Evolutionary conservation across 805 yeast genomes (phyloP), one percentile per base, ranked within the genome.

Genomic region (Cyberlindnera euphorbiae): DNA sequence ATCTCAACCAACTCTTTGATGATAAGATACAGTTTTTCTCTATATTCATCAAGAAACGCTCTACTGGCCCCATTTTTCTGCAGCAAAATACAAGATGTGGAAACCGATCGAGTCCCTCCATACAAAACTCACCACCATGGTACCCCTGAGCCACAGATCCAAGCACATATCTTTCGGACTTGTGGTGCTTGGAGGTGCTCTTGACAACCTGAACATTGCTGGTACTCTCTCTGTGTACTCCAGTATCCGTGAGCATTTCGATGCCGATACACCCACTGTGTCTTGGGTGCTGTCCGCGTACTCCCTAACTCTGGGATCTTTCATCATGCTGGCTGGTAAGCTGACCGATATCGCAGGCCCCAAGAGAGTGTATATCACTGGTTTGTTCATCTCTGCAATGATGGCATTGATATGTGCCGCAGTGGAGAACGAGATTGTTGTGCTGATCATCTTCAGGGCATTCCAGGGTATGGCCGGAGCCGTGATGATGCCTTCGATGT

Each of bases 391-490:
- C 5, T 39, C 55, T 22, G 46, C 56, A 3, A 33, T 62, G 0
- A 46, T 49, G 28, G 49, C 64, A 6, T 47, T 68, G 15, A 42
- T 67, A 3, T 45, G 56, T 43, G 73, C 69, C 1, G 48, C 55
- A 4, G 58, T 67, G 31, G 55, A 56, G n/a, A 51, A 60, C 15
- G 53, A 30, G 5, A 43, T 52, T 33, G 59, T 53, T 29, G 66
- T 56, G 2, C 48, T 68, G 28, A 62, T 67, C 33, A 59, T 69
- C 0, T 60, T 69, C 37, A 53, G 74, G 40, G 71, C 72, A 3
- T 36, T 69, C 2, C 74, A 68, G 45, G 74, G 74, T 13, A 47
- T 67, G 6, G 59, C 64, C 13, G 74, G 64, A 5, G 62, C 74
- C 2, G 58, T 63, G 4, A 37, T 63, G 12, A 50, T 70, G 11